Evolutionary conservation across 495 filamentous ascomycete species (phyloP).

Genomic region (Xylaria bambusicola): DNA sequence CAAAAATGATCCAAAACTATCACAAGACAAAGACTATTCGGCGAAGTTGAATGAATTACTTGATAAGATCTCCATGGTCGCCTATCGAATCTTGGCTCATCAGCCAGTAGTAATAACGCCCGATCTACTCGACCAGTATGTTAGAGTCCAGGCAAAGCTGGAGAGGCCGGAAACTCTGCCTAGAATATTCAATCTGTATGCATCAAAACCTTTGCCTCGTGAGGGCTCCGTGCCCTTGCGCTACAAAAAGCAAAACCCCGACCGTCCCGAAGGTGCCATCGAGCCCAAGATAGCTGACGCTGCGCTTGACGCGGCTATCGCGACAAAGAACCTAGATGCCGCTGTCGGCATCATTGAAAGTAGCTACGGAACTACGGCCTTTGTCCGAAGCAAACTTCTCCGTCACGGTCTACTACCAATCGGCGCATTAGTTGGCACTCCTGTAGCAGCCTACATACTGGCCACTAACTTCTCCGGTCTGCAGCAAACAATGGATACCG

Average conservation of each 20-base stretch:
- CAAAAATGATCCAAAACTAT: not conserved
- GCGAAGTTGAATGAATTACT: conserved; percentile 29
- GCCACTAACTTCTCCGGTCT: conserved; percentile 60
- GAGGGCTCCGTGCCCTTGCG: conserved; percentile 57
- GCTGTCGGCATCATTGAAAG: conserved; percentile 79
- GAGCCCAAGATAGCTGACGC: conserved; percentile 62
- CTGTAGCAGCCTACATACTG: conserved; percentile 67
- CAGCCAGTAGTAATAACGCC: conserved; percentile 82
- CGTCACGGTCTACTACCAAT: conserved; percentile 45
- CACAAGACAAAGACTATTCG: not conserved
- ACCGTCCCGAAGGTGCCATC: conserved; percentile 68
- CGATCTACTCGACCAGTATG: conserved; percentile 66
- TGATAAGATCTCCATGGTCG: conserved; percentile 50
- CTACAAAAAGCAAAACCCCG: conserved; percentile 66
- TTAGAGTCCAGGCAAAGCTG: conserved; percentile 70
- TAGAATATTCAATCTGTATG: conserved; percentile 77
- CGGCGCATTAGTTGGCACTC: conserved; percentile 53
- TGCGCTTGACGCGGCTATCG: conserved; percentile 77
- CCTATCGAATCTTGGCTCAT: conserved; percentile 68
- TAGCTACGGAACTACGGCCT: conserved; percentile 74
- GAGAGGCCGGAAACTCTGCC: conserved; percentile 72
- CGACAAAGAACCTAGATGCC: conserved; percentile 69
- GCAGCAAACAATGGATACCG: conserved; percentile 72
- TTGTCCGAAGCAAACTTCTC: conserved; percentile 63
- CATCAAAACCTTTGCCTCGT: conserved; percentile 74